Conservation (phyloP, 768 basidiomycete genomes). For the Suillus subluteus region DNA sequence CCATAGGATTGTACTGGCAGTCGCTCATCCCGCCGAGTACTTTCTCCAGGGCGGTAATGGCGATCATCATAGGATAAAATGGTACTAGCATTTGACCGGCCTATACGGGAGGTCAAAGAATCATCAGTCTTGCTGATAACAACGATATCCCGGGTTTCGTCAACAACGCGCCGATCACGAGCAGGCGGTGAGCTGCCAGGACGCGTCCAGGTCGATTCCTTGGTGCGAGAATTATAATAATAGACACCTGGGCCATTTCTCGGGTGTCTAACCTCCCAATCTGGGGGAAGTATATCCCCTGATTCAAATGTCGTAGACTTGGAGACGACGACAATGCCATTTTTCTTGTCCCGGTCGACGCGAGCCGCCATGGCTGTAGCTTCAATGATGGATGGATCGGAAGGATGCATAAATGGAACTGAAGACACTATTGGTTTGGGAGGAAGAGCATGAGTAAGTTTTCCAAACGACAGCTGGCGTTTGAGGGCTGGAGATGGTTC, state of each 20-base stretch:
- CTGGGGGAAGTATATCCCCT: conserved; percentile 49
- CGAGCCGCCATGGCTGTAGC: conserved; percentile 64
- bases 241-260: conserved; percentile 52
- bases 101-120: conserved; percentile 28
- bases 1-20: conserved; percentile 23
- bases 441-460: conserved; percentile 68
- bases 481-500: conserved; percentile 28
- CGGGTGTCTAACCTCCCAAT: conserved; percentile 63
- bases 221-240: conserved; percentile 61
- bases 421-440: conserved; percentile 62
- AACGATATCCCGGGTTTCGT: conserved; percentile 31
- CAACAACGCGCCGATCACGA: conserved; percentile 26
- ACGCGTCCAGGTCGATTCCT: conserved; percentile 60
- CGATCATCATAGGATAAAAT: conserved; percentile 60
- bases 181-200: conserved; percentile 41
- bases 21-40: conserved; percentile 33
- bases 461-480: conserved; percentile 35
- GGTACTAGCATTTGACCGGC: conserved; percentile 30
- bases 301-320: conserved; percentile 31
- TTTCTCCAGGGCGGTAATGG: conserved; percentile 60
- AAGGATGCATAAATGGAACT: conserved; percentile 56
- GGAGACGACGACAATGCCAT: conserved; percentile 26
- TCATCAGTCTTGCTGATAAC: conserved; percentile 29
- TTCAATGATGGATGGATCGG: conserved; percentile 61
- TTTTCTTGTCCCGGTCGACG: conserved; percentile 47